Percentiles rank a stretch among this genome's conserved stretches.
These are phyloP conservation scores for Epichloe gansuensis DNA, from an alignment of 2,329 filamentous ascomycete species.

Conservation along the genomic window DNA sequence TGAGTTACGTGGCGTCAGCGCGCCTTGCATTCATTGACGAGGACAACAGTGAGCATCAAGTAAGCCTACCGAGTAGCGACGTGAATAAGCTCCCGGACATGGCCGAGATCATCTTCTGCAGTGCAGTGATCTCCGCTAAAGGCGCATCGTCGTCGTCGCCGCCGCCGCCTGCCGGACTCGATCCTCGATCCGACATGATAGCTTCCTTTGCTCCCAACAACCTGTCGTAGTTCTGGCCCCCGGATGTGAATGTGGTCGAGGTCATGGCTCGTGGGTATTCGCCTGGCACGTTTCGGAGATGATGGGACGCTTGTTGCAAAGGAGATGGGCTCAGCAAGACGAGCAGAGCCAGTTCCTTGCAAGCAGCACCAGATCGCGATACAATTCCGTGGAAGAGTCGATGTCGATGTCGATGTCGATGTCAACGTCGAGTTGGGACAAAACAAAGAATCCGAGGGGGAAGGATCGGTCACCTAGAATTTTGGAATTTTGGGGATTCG, in stretches of 20 bases:
- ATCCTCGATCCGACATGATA: constrained; percentile 15
- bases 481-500: constrained; percentile 3
- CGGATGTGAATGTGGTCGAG: constrained; percentile 6
- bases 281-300: not conserved
- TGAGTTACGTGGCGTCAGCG: constrained; percentile 20
- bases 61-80: constrained; percentile 62
- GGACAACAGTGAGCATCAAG: not conserved
- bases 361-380: not conserved
- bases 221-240: constrained; percentile 17
- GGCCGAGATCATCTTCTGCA: constrained; percentile 91
- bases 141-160: constrained; percentile 17
- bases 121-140: constrained; percentile 57
- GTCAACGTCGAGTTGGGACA: not conserved
- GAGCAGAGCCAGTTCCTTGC: constrained; percentile 3
- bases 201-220: constrained; percentile 16
- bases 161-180: constrained; percentile 3
- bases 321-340: not conserved
- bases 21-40: not conserved
- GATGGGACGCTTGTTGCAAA: not conserved
- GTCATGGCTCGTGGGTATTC: constrained; percentile 1
- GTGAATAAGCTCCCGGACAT: constrained; percentile 83
- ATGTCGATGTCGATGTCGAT: not conserved
- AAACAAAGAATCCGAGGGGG: too few species aligned
- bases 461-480: too few species aligned
- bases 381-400: not conserved